Conservation (phyloP, 2,329 filamentous ascomycete species). For the Dichotomopilus funicola region DNA sequence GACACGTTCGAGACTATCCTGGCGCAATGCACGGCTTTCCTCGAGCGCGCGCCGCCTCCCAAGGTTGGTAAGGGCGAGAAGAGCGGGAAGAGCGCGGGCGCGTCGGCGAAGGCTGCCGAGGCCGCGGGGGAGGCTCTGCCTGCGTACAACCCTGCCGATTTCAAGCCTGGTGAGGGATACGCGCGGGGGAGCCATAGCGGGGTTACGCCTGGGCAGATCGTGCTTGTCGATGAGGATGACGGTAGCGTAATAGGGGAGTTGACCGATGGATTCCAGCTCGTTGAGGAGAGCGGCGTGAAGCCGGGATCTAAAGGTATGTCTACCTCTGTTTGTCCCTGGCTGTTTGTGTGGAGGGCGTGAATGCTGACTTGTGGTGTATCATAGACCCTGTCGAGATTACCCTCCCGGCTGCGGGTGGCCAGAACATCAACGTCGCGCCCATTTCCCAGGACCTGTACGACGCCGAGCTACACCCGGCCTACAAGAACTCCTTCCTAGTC, state of each 20-base stretch:
- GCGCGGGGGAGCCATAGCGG: constrained; percentile 55
- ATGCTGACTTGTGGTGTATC: constrained; percentile 6
- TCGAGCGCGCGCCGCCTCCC: constrained; percentile 71
- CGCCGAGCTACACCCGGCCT: constrained; percentile 80
- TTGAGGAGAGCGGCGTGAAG: constrained; percentile 69
- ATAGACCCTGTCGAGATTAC: constrained; percentile 73
- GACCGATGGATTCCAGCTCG: constrained; percentile 70
- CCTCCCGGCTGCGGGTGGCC: constrained; percentile 59
- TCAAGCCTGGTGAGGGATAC: constrained; percentile 73
- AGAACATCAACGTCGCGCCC: constrained; percentile 60
- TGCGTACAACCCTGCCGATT: constrained; percentile 76
- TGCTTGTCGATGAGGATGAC: constrained; percentile 91
- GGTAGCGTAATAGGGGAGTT: constrained; percentile 92
- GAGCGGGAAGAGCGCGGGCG: constrained; percentile 16
- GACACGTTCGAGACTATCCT: constrained; percentile 97
- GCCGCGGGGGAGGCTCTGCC: constrained; percentile 39
- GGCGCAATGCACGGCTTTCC: constrained; percentile 94
- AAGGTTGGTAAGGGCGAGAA: constrained; percentile 31
- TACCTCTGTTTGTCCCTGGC: constrained; percentile 7
- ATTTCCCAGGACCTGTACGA: constrained; percentile 65
- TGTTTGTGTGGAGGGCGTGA: no score
- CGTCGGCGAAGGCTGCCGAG: constrained; percentile 21
- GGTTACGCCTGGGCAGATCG: constrained; percentile 66
- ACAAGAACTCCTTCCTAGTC: constrained; percentile 79
- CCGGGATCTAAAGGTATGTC: constrained; percentile 79